phyloP scores from a whole-genome alignment of 345 rosid species.

The Eucalyptus coolabah region DNA sequence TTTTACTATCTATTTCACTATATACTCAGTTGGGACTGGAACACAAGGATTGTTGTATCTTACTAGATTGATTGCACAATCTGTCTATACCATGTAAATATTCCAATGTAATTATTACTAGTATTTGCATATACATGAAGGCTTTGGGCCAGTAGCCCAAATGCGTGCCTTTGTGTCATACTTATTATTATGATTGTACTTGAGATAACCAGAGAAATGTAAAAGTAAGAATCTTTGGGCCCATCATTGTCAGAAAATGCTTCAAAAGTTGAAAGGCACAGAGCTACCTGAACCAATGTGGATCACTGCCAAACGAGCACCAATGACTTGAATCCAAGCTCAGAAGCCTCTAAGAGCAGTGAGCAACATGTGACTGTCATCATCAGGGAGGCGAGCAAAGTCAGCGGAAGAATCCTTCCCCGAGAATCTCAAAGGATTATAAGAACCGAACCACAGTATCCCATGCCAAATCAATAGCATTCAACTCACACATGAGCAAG shows the following conservation, averaged over 20 bases:
- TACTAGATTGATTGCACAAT: no score
- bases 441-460: slow-evolving; percentile 40
- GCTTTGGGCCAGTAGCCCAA: background rate
- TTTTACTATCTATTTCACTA: background rate
- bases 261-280: no score
- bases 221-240: background rate
- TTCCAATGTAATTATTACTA: no score
- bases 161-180: background rate
- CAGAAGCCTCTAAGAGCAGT: slow-evolving; percentile 79
- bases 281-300: slow-evolving; percentile 48
- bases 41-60: background rate
- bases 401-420: slow-evolving; percentile 59
- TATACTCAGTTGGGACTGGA: background rate
- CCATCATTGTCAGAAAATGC: background rate
- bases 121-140: background rate
- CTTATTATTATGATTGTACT: no score
- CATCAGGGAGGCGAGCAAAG: slow-evolving; percentile 69
- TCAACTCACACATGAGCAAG: slow-evolving; percentile 82
- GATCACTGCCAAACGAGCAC: slow-evolving; percentile 70
- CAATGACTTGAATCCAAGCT: slow-evolving; percentile 86
- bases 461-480: slow-evolving; percentile 95
- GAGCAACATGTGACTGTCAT: slow-evolving; percentile 74
- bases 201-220: background rate
- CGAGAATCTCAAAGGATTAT: slow-evolving; percentile 34
- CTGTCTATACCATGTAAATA: background rate